Evolutionary conservation across 805 yeast genomes (phyloP), one percentile per base, ranked within the genome.

Genomic region (Suhomyces sp.): DNA sequence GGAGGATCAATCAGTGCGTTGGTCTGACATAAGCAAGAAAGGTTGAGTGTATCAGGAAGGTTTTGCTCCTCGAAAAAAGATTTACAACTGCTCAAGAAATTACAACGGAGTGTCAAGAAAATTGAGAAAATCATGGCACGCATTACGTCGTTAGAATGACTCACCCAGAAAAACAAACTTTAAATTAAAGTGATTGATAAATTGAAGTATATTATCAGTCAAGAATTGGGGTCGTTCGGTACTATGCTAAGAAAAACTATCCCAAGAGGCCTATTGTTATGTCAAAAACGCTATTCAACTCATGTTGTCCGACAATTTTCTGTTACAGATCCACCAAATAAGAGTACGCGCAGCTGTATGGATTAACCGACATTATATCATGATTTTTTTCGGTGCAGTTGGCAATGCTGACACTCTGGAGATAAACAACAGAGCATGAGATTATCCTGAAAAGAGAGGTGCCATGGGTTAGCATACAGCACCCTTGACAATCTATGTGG

Each of bases 361-460:
- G 22, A 17, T n/a, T 37, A 37, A 37, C 41, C 41, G 41, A 37
- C 41, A 37, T 17, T 17, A 19, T 37, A 9, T 37, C 22, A 19
- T 31, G 35, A 5, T 31, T 35, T 44, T 35, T 46, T 46, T 46
- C 48, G 48, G 48, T 46, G 48, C 48, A 46, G 48, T 24, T 22
- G 37, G 20, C n/a, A n/a, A 19, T 10, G 22, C 22, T 44, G 46
- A 25, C 37, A 44, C 29, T 27, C 46, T 25, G 46, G 19, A 17
- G 46, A 25, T 27, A 17, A 25, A 17, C 24, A 24, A 24, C 31
- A 2, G 27, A 21, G 6, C 20, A 22, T 24, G 22, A 37, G 41
- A 9, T 19, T 37, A 19, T 37, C 41, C 41, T n/a, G 41, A 37
- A 17, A 17, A 37, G 41, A 37, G 41, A n/a, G 41, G 41, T 5